Conservation (phyloP, 192 early-diverging fungal genomes). For the Pilaira anomala region DNA sequence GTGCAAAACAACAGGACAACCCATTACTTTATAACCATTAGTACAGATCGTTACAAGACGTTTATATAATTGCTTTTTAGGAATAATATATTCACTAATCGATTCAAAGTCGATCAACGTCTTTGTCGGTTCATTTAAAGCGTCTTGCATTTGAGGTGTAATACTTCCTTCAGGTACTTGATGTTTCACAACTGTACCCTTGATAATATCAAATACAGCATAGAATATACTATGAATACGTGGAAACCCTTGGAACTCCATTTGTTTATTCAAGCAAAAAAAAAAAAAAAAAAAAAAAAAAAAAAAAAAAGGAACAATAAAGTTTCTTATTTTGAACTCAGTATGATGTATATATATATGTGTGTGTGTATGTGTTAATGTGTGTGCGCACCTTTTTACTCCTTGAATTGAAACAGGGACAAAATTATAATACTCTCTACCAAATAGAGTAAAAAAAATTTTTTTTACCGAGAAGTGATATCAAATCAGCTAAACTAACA, state of each 20-base stretch:
- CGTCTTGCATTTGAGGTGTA: constrained; percentile 20
- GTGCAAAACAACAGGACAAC: constrained; percentile 70
- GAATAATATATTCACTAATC: constrained; percentile 81
- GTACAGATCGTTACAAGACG: constrained; percentile 73
- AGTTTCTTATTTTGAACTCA: no score
- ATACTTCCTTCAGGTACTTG: constrained; percentile 78
- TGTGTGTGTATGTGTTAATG: background rate
- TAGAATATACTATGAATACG: constrained; percentile 76
- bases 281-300: constrained; percentile 1
- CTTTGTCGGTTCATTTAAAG: constrained; percentile 18
- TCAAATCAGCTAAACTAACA: no score
- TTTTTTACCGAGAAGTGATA: background rate
- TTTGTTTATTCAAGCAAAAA: no score
- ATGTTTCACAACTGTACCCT: constrained; percentile 73
- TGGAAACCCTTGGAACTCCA: constrained; percentile 63
- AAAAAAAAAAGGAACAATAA: background rate
- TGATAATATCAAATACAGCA: constrained; percentile 70
- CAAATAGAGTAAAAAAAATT: background rate
- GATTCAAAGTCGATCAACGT: constrained; percentile 71
- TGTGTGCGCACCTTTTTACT: background rate
- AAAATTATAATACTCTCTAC: background rate
- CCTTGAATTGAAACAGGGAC: no score
- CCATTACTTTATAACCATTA: constrained; percentile 68
- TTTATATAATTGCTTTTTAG: constrained; percentile 73
- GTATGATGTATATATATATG: background rate